These are phyloP conservation scores for Neofusicoccum cordaticola DNA, from an alignment of 2,329 filamentous ascomycete genomes.

Conservation along the genomic window DNA sequence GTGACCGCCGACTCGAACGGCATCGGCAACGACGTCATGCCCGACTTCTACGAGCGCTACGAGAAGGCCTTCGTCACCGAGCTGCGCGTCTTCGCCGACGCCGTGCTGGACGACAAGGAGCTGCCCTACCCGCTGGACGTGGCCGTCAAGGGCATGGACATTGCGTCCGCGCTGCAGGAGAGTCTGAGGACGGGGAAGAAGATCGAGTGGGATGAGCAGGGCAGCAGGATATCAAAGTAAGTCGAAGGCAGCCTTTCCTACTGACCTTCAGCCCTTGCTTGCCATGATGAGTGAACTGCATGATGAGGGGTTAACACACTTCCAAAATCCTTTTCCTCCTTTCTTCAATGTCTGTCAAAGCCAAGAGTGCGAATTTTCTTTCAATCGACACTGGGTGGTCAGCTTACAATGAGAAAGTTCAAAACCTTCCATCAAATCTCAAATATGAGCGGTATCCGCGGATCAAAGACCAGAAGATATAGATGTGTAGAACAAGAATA, in stretches of 20 bases:
- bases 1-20: slow-evolving; percentile 2
- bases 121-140: slow-evolving; percentile 5
- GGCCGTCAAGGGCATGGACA: slow-evolving; percentile 16
- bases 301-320: neutral
- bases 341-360: neutral
- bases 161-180: slow-evolving; percentile 10
- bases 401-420: neutral
- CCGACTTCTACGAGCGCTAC: slow-evolving; percentile 18
- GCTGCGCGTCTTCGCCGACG: slow-evolving; percentile 11
- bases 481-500: neutral
- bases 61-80: slow-evolving; percentile 18
- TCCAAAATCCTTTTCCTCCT: neutral
- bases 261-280: neutral
- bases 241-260: neutral
- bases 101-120: neutral
- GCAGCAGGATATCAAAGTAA: slow-evolving; percentile 11
- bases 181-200: slow-evolving; percentile 16
- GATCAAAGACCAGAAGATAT: neutral
- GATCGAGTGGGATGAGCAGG: slow-evolving; percentile 13
- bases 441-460: neutral
- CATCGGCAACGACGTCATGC: slow-evolving; percentile 16
- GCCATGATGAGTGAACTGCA: neutral
- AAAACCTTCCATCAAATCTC: neutral
- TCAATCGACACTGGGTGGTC: neutral
- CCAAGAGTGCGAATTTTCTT: too few relatives aligned